Base-by-base conservation (phyloP, 495 filamentous ascomycete genomes). In the Hypoxylon fragiforme region DNA sequence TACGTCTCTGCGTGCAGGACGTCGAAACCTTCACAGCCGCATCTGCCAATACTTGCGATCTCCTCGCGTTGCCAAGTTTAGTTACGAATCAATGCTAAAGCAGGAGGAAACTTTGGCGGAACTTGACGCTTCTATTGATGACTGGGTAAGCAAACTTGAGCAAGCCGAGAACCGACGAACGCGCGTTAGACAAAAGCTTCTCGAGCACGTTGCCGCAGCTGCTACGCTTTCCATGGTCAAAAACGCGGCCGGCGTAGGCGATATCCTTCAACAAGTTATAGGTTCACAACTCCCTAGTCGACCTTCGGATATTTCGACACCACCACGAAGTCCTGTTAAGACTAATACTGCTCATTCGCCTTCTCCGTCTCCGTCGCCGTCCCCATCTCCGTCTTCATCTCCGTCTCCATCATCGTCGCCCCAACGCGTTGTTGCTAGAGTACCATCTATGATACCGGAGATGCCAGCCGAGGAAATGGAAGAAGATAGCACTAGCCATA, bases 51-150 rank as follows among this genome's bases (percentile, higher is more conserved):
- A 87, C 58, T 77, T 90, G 5, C 79, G 83, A 34, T 80, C 80
- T 15, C 79, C 83, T 2, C 79, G 82, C 28, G 74, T 77, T 12
- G 80, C 83, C 28, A 82, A 76, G 44, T 86, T 89, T 62, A 86
- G 80, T 35, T 75, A 81, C 41, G 87, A 89, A 32, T 80, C 75
- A 36, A 79, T 90, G 42, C 73, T 90, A 47, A 87, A 85, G 69
- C 87, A 90, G 61, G 86, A 89, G 64, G 86, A 89, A 64, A 83
- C 86, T 6, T 73, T 90, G 16, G 78, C 79, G 1, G 85, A 88
- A 59, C 77, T 90, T 13, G 86, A 90, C 57, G 65, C 73, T n/a
- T 83, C 82, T 18, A 89, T 90, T 55, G 87, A 90, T 56, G 84
- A 87, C 57, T 90, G 87, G 85, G 78, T 87, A 20, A 70, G 52